Percentiles rank a stretch among this genome's conserved stretches.
phyloP scores from a whole-genome alignment of 2,329 filamentous ascomycete species.

The Cladosporium sp. region DNA sequence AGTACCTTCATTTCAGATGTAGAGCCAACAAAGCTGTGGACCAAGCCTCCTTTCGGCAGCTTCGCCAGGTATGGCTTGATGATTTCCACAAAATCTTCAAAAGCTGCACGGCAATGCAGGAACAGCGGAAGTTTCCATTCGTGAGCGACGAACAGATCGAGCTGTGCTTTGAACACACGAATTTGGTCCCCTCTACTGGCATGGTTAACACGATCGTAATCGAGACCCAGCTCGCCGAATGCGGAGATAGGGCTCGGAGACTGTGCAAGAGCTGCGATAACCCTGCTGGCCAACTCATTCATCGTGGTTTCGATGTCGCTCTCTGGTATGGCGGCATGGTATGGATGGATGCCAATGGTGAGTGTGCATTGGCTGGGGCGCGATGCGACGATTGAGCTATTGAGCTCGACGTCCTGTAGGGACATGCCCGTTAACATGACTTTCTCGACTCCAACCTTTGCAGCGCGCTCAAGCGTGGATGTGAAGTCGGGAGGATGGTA shows the following conservation, averaged over 20 bases:
- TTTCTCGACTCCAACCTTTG: conserved; percentile 40
- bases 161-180: conserved; percentile 39
- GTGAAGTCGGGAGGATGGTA: conserved; percentile 46
- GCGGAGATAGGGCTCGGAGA: conserved; percentile 35
- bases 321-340: conserved; percentile 46
- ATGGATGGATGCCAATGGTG: conserved; percentile 50
- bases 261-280: conserved; percentile 23
- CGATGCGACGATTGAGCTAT: conserved; percentile 22
- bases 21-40: conserved; percentile 41
- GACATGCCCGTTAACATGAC: conserved; percentile 37
- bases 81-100: conserved; percentile 41
- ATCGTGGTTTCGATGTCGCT: conserved; percentile 24
- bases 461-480: conserved; percentile 40
- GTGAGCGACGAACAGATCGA: conserved; percentile 37
- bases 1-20: conserved; percentile 38
- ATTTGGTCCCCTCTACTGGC: conserved; percentile 42
- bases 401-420: conserved; percentile 37
- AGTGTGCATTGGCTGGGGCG: conserved; percentile 35
- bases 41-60: conserved; percentile 36
- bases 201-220: conserved; percentile 45
- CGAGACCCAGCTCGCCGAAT: conserved; percentile 49
- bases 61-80: conserved; percentile 37
- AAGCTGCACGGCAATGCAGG: conserved; percentile 41
- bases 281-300: conserved; percentile 20
- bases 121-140: conserved; percentile 38